Evolutionary conservation across 73 alveolate species (phyloP).

Genomic region (Stentor coeruleus): DNA sequence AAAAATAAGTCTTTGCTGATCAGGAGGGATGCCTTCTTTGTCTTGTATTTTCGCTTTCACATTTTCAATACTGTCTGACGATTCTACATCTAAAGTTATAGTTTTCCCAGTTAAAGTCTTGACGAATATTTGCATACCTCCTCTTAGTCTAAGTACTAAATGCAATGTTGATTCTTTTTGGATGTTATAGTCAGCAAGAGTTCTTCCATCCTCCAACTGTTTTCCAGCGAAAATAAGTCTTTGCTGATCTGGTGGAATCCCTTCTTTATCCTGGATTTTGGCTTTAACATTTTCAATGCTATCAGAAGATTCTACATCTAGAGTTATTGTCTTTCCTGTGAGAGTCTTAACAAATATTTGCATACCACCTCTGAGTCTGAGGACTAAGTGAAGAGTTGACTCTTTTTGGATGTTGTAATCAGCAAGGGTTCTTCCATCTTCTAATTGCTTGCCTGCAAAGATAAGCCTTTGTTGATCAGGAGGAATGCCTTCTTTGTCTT

Average conservation of each 20-base stretch:
- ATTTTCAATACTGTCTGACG: constrained; percentile 38
- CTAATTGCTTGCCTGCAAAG: constrained; percentile 39
- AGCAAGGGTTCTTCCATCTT: constrained; percentile 13
- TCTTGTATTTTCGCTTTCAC: constrained; percentile 23
- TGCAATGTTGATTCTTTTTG: constrained; percentile 17
- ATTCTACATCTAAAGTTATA: constrained; percentile 15
- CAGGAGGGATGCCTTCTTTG: constrained; percentile 43
- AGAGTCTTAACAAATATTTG: too few species aligned
- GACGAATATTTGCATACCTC: constrained; percentile 28
- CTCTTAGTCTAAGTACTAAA: too few species aligned
- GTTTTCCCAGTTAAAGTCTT: constrained; percentile 35
- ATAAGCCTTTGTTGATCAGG: constrained; percentile 32
- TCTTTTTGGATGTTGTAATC: constrained; percentile 19
- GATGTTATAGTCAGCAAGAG: too few species aligned
- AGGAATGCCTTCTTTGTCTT: constrained; percentile 40
- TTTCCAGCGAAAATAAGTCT: too few species aligned
- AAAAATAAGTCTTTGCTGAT: constrained; percentile 36
- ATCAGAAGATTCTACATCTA: too few species aligned
- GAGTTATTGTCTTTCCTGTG: too few species aligned
- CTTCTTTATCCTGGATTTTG: too few species aligned
- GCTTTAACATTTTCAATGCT: too few species aligned
- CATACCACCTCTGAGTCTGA: neutral
- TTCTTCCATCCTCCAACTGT: too few species aligned
- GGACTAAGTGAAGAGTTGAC: neutral
- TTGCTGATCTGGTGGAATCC: too few species aligned